phyloP scores from a whole-genome alignment of 2,329 filamentous ascomycete species.

The Huntiella omanensis region DNA sequence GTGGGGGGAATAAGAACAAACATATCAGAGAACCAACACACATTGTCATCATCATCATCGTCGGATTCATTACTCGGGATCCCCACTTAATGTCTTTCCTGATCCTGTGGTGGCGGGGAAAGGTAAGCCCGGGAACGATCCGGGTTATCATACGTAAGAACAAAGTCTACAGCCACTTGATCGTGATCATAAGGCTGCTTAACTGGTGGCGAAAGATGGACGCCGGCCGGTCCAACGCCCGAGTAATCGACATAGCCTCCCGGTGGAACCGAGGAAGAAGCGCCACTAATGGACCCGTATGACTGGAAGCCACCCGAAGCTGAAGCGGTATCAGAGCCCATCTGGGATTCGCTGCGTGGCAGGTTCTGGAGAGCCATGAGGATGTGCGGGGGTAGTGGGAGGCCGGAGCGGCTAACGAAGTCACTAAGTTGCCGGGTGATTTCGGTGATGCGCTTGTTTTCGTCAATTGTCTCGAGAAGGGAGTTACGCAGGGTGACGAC shows the following conservation, averaged over 20 bases:
- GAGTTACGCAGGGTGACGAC: conserved; percentile 66
- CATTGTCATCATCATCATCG: conserved; percentile 1
- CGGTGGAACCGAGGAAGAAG: conserved; percentile 22
- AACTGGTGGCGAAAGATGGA: too few relatives aligned
- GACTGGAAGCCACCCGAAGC: conserved; percentile 20
- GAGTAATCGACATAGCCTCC: conserved; percentile 14
- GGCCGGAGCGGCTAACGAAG: conserved; percentile 34
- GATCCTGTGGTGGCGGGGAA: conserved; percentile 37
- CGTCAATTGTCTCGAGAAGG: conserved; percentile 36
- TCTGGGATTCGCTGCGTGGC: conserved; percentile 26
- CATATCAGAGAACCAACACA: too few relatives aligned
- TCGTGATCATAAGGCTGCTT: conserved; percentile 43
- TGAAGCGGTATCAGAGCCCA: conserved; percentile 14
- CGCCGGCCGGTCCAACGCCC: conserved; percentile 2
- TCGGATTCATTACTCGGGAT: not conserved
- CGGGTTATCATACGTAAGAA: conserved; percentile 62
- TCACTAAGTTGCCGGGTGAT: conserved; percentile 30
- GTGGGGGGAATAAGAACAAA: not conserved
- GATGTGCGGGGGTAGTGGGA: conserved; percentile 16
- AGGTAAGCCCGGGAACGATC: conserved; percentile 34
- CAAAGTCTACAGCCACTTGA: conserved; percentile 74
- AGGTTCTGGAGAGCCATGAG: conserved; percentile 13
- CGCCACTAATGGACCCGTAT: conserved; percentile 25
- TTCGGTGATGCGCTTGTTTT: conserved; percentile 42
- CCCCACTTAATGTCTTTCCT: not conserved